These are phyloP conservation scores for Ricinus communis DNA, from an alignment of 345 rosid genomes.

Conservation along the genomic window DNA sequence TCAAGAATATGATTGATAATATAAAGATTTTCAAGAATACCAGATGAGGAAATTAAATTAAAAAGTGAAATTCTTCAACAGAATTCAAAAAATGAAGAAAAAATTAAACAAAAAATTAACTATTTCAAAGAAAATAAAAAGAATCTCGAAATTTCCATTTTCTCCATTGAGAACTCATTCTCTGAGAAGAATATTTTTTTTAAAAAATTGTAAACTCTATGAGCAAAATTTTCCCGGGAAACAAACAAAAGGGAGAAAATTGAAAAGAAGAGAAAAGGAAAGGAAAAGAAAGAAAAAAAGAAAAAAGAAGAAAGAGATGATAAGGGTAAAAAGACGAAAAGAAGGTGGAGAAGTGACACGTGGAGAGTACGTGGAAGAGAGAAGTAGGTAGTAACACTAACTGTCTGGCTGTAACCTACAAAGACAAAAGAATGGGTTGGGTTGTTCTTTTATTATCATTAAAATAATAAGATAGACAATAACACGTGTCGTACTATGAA, in stretches of 20 bases:
- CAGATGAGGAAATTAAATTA: constrained; percentile 13
- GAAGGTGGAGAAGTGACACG: constrained; percentile 20
- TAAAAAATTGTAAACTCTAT: constrained; percentile 13
- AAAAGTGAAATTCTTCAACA: constrained; percentile 11
- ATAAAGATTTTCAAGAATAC: not conserved
- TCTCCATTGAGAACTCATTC: constrained; percentile 3
- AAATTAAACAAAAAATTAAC: constrained; percentile 10
- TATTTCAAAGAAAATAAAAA: constrained; percentile 11
- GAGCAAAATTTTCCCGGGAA: not conserved
- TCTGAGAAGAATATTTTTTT: not conserved
- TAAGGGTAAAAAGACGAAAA: not conserved
- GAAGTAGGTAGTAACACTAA: constrained; percentile 23
- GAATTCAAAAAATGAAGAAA: not conserved
- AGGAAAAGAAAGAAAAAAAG: not conserved
- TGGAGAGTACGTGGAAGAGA: constrained; percentile 38
- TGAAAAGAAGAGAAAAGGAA: constrained; percentile 7
- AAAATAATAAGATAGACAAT: no score
- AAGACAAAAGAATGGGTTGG: constrained; percentile 13
- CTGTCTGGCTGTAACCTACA: constrained; percentile 12
- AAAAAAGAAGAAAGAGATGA: not conserved
- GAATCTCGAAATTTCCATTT: constrained; percentile 27
- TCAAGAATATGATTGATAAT: not conserved
- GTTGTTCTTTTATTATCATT: no score
- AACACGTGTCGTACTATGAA: constrained; percentile 29
- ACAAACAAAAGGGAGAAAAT: not conserved